Evolutionary conservation across 2,329 filamentous ascomycete species (phyloP), one percentile per base, ranked within the genome.

Genomic region (Leptoxyphium fumago): DNA sequence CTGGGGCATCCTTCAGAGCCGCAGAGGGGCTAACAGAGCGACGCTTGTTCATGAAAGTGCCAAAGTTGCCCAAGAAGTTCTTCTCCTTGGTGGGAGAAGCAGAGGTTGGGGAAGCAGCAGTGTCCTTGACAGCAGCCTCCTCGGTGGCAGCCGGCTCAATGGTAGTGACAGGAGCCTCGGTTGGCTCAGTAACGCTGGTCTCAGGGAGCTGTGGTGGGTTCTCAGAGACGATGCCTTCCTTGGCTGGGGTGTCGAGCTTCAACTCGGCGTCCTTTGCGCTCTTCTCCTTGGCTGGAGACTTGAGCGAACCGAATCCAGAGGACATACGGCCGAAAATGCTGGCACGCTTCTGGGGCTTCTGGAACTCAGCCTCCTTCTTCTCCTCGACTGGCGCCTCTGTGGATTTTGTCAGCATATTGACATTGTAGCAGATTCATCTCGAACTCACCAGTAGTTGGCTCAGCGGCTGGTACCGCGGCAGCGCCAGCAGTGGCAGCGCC

Each of bases 281-380:
- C 73, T 89, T 89, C 75, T 72, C 69, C 48, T 60, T 60, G 30
- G 61, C 63, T 10, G 69, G 69, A 59, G 64, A 68, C 60, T 65
- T 67, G 45, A 71, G 58, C 60, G 65, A 65, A 54, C 85, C 82
- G 66, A 73, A 75, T 61, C 84, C 78, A 43, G 53, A 54, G 34
- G 48, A 48, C 44, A 61, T 49, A 58, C 78, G 80, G 56, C 77
- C 78, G 66, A 93, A 93, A 58, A 88, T 80, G 52, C 84, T 91
- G 66, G 79, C 78, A 64, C 86, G 84, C 83, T 93, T 94, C 65
- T 77, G 73, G 40, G 64, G 64, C 78, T 85, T 87, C 54, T 72
- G 62, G 49, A 76, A 74, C 66, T 68, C 67, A 44, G 66, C 56
- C 47, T 50, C 68, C 43, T 54, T 50, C 46, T 72, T 50, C 38